Evolutionary conservation across 139 green algal species (phyloP).

Genomic region (Yamagishiella unicocca): DNA sequence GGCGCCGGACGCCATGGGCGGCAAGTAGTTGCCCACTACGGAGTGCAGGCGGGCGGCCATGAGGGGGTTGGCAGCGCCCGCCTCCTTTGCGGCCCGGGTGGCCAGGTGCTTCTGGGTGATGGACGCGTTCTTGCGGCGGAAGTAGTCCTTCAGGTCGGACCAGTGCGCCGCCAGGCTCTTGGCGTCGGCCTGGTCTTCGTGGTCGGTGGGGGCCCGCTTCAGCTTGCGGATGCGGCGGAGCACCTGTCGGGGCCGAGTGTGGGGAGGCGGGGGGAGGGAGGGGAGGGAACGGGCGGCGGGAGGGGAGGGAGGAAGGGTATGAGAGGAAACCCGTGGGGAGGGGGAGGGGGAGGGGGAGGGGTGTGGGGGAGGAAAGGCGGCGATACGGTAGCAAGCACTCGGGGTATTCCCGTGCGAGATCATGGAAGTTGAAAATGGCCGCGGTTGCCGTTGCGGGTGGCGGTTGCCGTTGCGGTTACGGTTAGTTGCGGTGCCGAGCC

Average conservation of each 20-base stretch:
- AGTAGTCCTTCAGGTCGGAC: background rate
- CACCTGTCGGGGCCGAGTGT: background rate
- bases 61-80: background rate
- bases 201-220: background rate
- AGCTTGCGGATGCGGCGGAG: constrained; percentile 11
- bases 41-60: background rate
- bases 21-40: background rate
- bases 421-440: too few species aligned
- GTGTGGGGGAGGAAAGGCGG: too few species aligned
- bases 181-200: background rate
- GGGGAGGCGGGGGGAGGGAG: too few species aligned
- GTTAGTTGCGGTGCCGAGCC: too few species aligned
- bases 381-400: too few species aligned
- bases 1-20: background rate
- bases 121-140: constrained; percentile 10
- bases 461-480: too few species aligned
- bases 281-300: too few species aligned
- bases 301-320: too few species aligned
- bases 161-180: background rate
- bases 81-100: constrained; percentile 2
- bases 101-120: constrained; percentile 27
- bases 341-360: too few species aligned
- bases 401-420: too few species aligned
- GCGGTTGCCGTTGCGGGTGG: too few species aligned
- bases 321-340: too few species aligned